Percentiles rank a stretch among this genome's conserved stretches.
Conservation (phyloP, 1,139 yeast species). For the Nakaseomyces nivariensis region DNA sequence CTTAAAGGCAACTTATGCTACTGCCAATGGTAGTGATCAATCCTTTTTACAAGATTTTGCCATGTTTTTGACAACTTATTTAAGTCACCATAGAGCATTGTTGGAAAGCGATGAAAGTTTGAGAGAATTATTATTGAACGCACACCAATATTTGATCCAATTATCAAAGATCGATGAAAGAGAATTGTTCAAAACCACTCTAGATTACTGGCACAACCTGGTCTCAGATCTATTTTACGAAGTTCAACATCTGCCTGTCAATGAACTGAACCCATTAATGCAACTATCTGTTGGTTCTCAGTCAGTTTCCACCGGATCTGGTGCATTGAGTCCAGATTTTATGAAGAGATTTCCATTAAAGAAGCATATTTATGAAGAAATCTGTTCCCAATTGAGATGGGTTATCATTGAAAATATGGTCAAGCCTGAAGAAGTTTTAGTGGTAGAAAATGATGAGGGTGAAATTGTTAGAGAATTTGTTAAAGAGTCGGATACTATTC, state of each 20-base stretch:
- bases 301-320: slow-evolving; percentile 48
- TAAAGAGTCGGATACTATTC: slow-evolving; percentile 93
- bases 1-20: slow-evolving; percentile 59
- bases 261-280: slow-evolving; percentile 54
- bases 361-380: slow-evolving; percentile 67
- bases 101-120: slow-evolving; percentile 56
- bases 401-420: slow-evolving; percentile 97
- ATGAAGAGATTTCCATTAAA: slow-evolving; percentile 71
- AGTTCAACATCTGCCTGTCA: slow-evolving; percentile 67
- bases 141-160: slow-evolving; percentile 74
- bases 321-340: slow-evolving; percentile 79
- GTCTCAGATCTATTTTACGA: slow-evolving; percentile 77
- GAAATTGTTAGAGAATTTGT: slow-evolving; percentile 97
- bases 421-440: slow-evolving; percentile 92
- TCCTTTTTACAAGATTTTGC: slow-evolving; percentile 93
- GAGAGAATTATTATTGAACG: slow-evolving; percentile 53
- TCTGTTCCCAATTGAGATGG: slow-evolving; percentile 72
- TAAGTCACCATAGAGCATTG: slow-evolving; percentile 63
- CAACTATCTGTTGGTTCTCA: slow-evolving; percentile 52
- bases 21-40: slow-evolving; percentile 77
- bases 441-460: slow-evolving; percentile 97
- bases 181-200: slow-evolving; percentile 86
- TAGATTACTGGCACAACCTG: slow-evolving; percentile 87
- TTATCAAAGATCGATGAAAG: slow-evolving; percentile 89
- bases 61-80: slow-evolving; percentile 79